Percentiles rank a stretch among this genome's conserved stretches.
Conservation (phyloP, 768 basidiomycete species). For the Suillus paluster region DNA sequence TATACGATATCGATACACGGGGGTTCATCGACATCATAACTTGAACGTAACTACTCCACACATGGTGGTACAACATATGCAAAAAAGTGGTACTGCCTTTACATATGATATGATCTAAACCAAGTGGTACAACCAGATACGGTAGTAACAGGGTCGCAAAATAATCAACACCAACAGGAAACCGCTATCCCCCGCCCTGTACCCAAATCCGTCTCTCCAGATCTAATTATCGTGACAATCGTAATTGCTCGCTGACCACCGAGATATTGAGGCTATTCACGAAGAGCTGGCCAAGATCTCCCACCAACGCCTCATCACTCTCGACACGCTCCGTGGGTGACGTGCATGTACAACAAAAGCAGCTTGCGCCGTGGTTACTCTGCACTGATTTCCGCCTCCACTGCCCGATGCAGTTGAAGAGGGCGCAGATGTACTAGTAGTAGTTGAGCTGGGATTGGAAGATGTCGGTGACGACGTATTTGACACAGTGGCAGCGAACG, state of each 20-base stretch:
- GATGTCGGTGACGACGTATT: constrained; percentile 15
- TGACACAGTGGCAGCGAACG: constrained; percentile 35
- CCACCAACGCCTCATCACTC: constrained; percentile 32
- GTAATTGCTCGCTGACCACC: no score
- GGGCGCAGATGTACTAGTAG: constrained; percentile 1
- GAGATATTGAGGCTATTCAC: background rate
- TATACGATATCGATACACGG: no score
- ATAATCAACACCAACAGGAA: background rate
- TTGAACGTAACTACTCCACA: no score
- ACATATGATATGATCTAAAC: background rate
- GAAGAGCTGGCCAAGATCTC: background rate
- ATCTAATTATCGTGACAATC: background rate
- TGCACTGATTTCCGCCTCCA: constrained; percentile 20
- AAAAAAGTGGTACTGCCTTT: background rate
- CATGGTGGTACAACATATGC: background rate
- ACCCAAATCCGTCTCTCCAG: background rate
- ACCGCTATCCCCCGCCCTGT: background rate
- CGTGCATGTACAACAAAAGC: constrained; percentile 9
- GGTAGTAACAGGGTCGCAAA: background rate
- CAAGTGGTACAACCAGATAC: background rate
- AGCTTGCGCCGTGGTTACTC: constrained; percentile 21
- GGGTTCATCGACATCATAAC: no score
- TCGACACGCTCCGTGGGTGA: constrained; percentile 33
- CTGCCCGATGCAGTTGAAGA: constrained; percentile 14
- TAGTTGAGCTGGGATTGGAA: constrained; percentile 21